phyloP scores from a whole-genome alignment of 2,329 filamentous ascomycete species.

The Ceratocystiopsis brevicomis region DNA sequence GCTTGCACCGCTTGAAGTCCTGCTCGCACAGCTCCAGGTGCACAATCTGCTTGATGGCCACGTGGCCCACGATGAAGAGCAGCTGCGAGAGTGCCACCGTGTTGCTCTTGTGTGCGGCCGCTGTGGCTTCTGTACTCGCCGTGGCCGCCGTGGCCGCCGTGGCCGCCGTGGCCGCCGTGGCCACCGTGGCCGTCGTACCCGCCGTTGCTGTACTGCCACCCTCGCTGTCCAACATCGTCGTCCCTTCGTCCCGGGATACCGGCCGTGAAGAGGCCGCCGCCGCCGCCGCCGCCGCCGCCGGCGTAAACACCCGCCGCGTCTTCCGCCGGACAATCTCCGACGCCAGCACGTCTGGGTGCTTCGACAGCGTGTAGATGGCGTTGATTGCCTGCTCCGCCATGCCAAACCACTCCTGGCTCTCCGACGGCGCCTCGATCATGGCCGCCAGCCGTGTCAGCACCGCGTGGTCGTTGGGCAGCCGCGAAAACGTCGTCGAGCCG shows the following conservation, averaged over 20 bases:
- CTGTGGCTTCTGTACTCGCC: slow-evolving; percentile 38
- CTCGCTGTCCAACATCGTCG: slow-evolving; percentile 11
- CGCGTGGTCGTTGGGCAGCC: slow-evolving; percentile 80
- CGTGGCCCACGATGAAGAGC: slow-evolving; percentile 85
- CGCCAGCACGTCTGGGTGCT: slow-evolving; percentile 83
- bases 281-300: slow-evolving; percentile 8
- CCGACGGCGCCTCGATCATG: slow-evolving; percentile 68
- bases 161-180: too few species aligned
- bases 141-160: slow-evolving; percentile 13
- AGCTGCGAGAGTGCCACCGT: slow-evolving; percentile 72
- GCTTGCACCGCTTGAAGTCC: slow-evolving; percentile 93
- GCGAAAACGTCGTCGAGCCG: slow-evolving; percentile 47
- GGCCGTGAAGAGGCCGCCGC: slow-evolving; percentile 25
- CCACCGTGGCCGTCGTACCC: slow-evolving; percentile 9
- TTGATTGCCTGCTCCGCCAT: slow-evolving; percentile 91
- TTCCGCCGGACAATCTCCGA: slow-evolving; percentile 79
- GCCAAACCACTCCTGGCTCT: slow-evolving; percentile 91
- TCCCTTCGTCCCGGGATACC: slow-evolving; percentile 22
- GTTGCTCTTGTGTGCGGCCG: not conserved
- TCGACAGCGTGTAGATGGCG: slow-evolving; percentile 84
- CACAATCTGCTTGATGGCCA: slow-evolving; percentile 97
- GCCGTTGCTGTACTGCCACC: not conserved
- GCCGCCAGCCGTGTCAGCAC: slow-evolving; percentile 63
- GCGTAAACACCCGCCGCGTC: slow-evolving; percentile 57
- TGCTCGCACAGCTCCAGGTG: slow-evolving; percentile 94